Conservation (phyloP, 345 rosid species). For the Lumnitzera littorea region DNA sequence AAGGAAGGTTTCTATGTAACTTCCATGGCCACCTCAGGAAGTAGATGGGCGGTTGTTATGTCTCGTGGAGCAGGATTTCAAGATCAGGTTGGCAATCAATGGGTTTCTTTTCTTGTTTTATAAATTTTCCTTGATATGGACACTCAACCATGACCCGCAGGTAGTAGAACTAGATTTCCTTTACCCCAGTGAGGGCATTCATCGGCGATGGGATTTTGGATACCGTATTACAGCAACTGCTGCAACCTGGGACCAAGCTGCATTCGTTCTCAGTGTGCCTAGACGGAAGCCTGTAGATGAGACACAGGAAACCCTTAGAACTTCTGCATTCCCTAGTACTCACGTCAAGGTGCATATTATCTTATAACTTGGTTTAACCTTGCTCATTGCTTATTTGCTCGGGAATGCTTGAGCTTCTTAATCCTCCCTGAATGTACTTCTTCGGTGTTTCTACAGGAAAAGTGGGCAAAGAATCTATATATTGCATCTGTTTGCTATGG, state of each 20-base stretch:
- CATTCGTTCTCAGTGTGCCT: conserved; percentile 39
- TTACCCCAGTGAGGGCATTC: conserved; percentile 57
- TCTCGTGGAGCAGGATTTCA: conserved; percentile 42
- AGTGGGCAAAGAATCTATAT: conserved; percentile 32
- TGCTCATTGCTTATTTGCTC: background rate
- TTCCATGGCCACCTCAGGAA: conserved; percentile 49
- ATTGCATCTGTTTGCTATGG: conserved; percentile 29
- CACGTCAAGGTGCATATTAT: conserved; percentile 39
- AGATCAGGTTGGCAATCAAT: conserved; percentile 25
- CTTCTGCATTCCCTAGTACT: conserved; percentile 42
- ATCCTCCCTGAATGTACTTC: background rate
- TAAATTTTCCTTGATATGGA: background rate
- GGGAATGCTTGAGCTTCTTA: background rate
- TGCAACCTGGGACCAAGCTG: conserved; percentile 46
- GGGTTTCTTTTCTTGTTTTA: background rate
- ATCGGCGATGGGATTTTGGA: conserved; percentile 45
- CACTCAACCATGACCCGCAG: conserved; percentile 12
- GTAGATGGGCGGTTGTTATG: conserved; percentile 48
- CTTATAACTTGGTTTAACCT: background rate
- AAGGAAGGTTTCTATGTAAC: conserved; percentile 50
- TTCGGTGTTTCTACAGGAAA: conserved; percentile 19
- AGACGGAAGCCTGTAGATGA: conserved; percentile 29
- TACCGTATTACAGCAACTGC: conserved; percentile 51
- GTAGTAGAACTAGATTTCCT: conserved; percentile 54
- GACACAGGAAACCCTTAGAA: conserved; percentile 51